Base-by-base conservation (phyloP, 129 eudicot genomes). In the Saussurea involucrata region DNA sequence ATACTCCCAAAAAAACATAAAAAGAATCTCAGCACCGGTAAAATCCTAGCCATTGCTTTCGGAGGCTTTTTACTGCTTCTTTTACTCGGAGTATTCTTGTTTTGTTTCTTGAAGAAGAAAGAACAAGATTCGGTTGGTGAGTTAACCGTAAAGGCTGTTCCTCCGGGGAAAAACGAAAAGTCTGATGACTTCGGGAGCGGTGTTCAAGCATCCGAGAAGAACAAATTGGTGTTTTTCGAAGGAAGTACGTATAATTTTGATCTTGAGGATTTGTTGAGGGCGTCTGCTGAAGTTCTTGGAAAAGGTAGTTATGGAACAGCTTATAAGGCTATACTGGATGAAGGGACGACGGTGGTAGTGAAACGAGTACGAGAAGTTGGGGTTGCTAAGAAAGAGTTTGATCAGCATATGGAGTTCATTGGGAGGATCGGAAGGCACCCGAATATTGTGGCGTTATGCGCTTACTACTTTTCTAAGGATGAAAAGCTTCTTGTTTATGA, bases 261-360 rank as follows among this genome's bases (percentile, higher is more conserved):
- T 85, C 96, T 95, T n/a, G 99, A 95, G 80, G 99, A 95, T 75
- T 60, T 95, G 67, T 66, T 95, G 63, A 88, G 99, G 80, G 99
- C 99, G 17, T 95, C 99, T 0, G 99, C 99, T 15, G 99, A 95
- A 68, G 96, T 95, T 40, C 96, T 95, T 46, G 99, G 99, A 32
- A 95, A 95, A 63, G 99, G 99, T 61, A 88, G 88, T 60, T 86
- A 83, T 68, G 99, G 99, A 64, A 95, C 97, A 1, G 83, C 97
- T 17, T 95, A 95, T 60, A 95, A 89, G 68, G 99, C 92, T 12
- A 79, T 84, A 76, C 72, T 95, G 66, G 99, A 95, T 55, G 99
- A 95, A 64, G 88, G 87, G n/a, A 87, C 87, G 13, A 84, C 86
- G 18, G 96, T 95, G 27, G 99, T 88, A 22, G 99, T 95, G 34